Percentiles rank a stretch among this genome's conserved stretches.
These are phyloP conservation scores for Globisporangium irregulare DNA, from an alignment of 352 stramenopile species.

Conservation along the genomic window DNA sequence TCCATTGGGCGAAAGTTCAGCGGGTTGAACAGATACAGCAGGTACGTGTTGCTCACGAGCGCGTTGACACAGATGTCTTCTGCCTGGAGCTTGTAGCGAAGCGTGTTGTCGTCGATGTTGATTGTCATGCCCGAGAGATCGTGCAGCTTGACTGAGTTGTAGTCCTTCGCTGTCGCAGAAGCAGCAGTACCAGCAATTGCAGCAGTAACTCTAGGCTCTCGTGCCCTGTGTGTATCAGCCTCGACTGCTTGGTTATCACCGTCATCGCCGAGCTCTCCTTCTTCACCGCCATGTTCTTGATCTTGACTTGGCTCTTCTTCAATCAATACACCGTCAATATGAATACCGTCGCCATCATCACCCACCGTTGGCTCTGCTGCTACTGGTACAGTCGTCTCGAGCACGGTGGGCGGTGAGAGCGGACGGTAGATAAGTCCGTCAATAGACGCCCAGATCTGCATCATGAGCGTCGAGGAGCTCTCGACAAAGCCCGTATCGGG, in stretches of 20 bases:
- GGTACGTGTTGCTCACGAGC: conserved; percentile 82
- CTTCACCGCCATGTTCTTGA: neutral
- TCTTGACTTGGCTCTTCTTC: neutral
- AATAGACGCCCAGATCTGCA: conserved; percentile 84
- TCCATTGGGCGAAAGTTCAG: conserved; percentile 77
- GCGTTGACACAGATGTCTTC: conserved; percentile 74
- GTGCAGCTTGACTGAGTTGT: conserved; percentile 61
- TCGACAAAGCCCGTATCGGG: conserved; percentile 48
- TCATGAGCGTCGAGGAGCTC: conserved; percentile 73
- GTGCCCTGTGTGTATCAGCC: neutral
- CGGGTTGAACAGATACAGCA: conserved; percentile 88
- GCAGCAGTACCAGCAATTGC: neutral
- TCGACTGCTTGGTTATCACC: neutral
- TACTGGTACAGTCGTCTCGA: conserved; percentile 26
- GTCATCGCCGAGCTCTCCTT: neutral
- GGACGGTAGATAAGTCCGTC: conserved; percentile 79
- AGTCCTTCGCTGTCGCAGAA: conserved; percentile 17
- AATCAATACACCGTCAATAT: neutral
- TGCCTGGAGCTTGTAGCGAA: conserved; percentile 60
- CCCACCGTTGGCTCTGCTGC: conserved; percentile 4
- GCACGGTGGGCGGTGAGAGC: conserved; percentile 58
- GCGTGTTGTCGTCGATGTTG: conserved; percentile 80
- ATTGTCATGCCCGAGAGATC: conserved; percentile 86
- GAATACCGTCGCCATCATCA: neutral
- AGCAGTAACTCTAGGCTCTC: neutral